Base-by-base conservation (phyloP, 768 basidiomycete species). In the Rhodotorula diobovata region DNA sequence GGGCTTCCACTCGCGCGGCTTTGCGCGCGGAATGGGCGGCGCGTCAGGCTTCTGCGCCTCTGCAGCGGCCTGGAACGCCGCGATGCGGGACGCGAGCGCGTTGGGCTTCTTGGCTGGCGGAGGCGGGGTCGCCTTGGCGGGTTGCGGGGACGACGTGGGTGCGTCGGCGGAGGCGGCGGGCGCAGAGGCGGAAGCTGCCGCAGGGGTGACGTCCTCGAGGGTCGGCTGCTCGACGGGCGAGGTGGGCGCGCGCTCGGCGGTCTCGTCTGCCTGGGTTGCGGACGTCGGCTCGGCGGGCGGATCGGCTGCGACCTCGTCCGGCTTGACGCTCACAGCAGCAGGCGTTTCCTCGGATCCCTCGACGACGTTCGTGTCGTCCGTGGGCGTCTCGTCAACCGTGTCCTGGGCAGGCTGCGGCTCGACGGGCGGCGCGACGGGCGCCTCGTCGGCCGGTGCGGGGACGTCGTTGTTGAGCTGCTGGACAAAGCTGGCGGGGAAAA, bases 401-500 rank as follows among this genome's bases (percentile, higher is more conserved):
- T 35, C 53, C 63, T 39, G 61, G 15, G 28, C 61, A 41, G 35
- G 23, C 16, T 58, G 34, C 55, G 48, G 53, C 43, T 15, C 7
- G 16, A 20, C 2, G 34, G 30, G 11, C n/a, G 34, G n/a, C 51
- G 35, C 43, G 11, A 20, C 48, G 18, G 12, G n/a, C 48, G n/a
- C 32, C 20, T 4, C 41, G 37, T 53, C 50, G 32, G 39, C 51
- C 25, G 25, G 18, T 25, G 45, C 20, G 30, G 11, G 50, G 34
- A 61, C 35, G 25, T 71, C 50, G 30, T 59, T 39, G 18, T 68
- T 66, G 21, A 68, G 11, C 21, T 32, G 32, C 51, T 65, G 25
- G 23, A 76, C 71, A 25, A 73, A 76, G 4, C 37, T 32, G 18
- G 63, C 56, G 2, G 75, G 75, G 60, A 76, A 73, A 5, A 76